Evolutionary conservation across 179 eudicot genomes (phyloP).

Genomic region (Dionaea muscipula): DNA sequence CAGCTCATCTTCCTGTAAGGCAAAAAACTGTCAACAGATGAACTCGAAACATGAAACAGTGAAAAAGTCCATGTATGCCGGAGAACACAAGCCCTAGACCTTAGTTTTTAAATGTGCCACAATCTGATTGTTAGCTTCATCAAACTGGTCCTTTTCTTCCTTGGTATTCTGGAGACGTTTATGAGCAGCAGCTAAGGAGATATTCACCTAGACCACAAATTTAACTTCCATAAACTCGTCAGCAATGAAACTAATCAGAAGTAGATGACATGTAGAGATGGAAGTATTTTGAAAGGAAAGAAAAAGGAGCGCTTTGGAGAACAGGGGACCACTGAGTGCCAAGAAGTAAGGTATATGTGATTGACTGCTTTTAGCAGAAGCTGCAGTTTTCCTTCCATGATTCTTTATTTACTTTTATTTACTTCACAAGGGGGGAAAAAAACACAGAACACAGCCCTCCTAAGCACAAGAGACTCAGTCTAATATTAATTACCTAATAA

Average conservation of each 20-base stretch:
- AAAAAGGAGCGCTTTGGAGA: too few species aligned
- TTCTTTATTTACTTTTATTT: too few species aligned
- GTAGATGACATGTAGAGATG: constrained; percentile 2
- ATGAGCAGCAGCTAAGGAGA: constrained; percentile 67
- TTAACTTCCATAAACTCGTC: too few species aligned
- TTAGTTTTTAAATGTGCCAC: constrained; percentile 71
- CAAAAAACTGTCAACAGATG: background rate
- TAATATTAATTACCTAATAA: too few species aligned
- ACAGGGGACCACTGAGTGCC: too few species aligned
- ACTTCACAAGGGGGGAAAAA: too few species aligned
- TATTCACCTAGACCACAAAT: constrained; percentile 46
- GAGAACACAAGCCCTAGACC: constrained; percentile 26
- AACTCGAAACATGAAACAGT: background rate
- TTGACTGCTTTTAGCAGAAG: too few species aligned
- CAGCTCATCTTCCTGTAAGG: constrained; percentile 71
- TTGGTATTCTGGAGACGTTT: constrained; percentile 65
- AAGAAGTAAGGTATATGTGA: too few species aligned
- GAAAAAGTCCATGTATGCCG: constrained; percentile 1
- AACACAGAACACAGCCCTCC: too few species aligned
- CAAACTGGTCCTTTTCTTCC: constrained; percentile 94
- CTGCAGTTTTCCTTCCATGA: too few species aligned
- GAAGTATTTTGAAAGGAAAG: too few species aligned
- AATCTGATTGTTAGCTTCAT: constrained; percentile 90
- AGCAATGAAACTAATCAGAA: background rate
- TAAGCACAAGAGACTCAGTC: too few species aligned